Evolutionary conservation across 2,329 filamentous ascomycete species (phyloP).

Genomic region (Talaromyces sp.): DNA sequence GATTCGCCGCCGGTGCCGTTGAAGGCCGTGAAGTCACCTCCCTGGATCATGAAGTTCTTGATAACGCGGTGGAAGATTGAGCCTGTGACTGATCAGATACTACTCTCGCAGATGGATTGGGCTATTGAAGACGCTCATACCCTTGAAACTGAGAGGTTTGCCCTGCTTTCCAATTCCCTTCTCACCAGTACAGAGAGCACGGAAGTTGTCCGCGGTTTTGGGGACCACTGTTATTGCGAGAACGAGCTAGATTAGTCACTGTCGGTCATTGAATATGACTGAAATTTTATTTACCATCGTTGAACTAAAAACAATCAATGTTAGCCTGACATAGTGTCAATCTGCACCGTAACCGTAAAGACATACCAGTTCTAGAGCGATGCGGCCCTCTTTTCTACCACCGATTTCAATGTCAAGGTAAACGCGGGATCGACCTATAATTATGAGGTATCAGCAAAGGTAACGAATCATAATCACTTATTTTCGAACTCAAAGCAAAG

Average conservation of each 20-base stretch:
- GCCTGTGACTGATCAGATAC: slow-evolving; percentile 45
- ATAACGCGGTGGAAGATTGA: slow-evolving; percentile 94
- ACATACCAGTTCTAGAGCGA: slow-evolving; percentile 80
- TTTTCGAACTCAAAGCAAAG: too few species aligned
- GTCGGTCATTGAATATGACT: background rate
- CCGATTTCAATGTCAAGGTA: slow-evolving; percentile 92
- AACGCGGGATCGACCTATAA: slow-evolving; percentile 67
- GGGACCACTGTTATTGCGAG: slow-evolving; percentile 62
- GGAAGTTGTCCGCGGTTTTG: slow-evolving; percentile 96
- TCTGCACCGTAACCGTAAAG: slow-evolving; percentile 1
- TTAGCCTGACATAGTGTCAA: background rate
- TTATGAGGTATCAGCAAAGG: background rate
- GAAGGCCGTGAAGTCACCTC: slow-evolving; percentile 92
- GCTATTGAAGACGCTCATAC: slow-evolving; percentile 29
- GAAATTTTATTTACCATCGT: slow-evolving; percentile 43
- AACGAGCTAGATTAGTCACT: slow-evolving; percentile 5
- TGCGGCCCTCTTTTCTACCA: slow-evolving; percentile 68
- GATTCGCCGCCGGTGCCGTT: slow-evolving; percentile 95
- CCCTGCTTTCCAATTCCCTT: slow-evolving; percentile 80
- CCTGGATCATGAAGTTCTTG: slow-evolving; percentile 98
- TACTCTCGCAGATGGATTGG: background rate
- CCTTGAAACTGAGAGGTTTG: slow-evolving; percentile 88
- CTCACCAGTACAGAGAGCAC: slow-evolving; percentile 88
- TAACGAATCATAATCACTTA: too few species aligned
- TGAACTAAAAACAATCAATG: slow-evolving; percentile 40